phyloP scores from a whole-genome alignment of 305 asterid genomes.

The Rubia peregrina region DNA sequence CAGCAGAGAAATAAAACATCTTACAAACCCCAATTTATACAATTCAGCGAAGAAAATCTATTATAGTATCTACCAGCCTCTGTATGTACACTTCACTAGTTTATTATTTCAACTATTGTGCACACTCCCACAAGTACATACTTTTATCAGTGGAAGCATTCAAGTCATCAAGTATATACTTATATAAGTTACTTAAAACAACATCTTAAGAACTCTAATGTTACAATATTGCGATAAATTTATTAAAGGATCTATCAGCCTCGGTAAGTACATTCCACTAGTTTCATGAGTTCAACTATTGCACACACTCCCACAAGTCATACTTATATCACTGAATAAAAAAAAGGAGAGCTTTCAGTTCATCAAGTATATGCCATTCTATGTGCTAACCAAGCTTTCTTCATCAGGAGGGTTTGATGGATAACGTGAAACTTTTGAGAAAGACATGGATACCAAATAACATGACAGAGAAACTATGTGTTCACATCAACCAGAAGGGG shows the following conservation, averaged over 20 bases:
- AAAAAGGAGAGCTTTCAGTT: too few relatives aligned
- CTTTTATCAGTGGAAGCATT: not conserved
- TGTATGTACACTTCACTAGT: not conserved
- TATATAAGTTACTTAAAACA: not conserved
- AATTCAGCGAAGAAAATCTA: not conserved
- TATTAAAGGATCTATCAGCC: too few relatives aligned
- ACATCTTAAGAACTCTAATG: too few relatives aligned
- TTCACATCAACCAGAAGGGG: not conserved
- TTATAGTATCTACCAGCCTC: not conserved
- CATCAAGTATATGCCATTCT: too few relatives aligned
- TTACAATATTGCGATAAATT: too few relatives aligned
- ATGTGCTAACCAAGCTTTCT: not conserved
- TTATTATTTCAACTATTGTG: not conserved
- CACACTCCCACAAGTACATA: not conserved
- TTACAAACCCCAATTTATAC: not conserved
- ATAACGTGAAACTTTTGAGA: not conserved
- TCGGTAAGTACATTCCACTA: too few relatives aligned
- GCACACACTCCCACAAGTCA: too few relatives aligned
- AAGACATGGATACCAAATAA: not conserved
- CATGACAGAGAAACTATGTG: not conserved
- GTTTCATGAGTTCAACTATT: too few relatives aligned
- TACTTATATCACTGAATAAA: too few relatives aligned
- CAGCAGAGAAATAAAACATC: constrained; percentile 16
- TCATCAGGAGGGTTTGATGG: not conserved
- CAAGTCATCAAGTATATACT: not conserved